These are phyloP conservation scores for Naganishia friedmannii DNA, from an alignment of 768 basidiomycete species.

Conservation along the genomic window DNA sequence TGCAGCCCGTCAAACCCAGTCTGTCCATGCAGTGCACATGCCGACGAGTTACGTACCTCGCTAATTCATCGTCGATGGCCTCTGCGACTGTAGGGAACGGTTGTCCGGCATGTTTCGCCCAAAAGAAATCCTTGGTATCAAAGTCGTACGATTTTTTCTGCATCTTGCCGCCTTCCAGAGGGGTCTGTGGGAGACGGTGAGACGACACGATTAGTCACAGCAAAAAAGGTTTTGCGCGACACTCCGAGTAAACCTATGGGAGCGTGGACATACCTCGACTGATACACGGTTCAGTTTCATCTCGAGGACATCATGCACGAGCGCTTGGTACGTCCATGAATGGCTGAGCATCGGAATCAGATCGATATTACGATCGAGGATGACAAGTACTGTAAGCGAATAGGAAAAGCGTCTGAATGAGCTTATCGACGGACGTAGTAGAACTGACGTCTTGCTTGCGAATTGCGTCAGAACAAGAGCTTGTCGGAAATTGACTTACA, in stretches of 20 bases:
- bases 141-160: constrained; percentile 82
- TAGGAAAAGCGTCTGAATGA: too few species aligned
- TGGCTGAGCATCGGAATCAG: constrained; percentile 89
- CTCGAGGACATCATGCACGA: constrained; percentile 94
- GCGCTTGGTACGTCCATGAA: constrained; percentile 98
- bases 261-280: constrained; percentile 58
- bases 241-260: too few species aligned
- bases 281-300: constrained; percentile 95
- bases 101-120: constrained; percentile 91
- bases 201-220: too few species aligned
- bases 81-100: constrained; percentile 99
- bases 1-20: neutral
- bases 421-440: too few species aligned
- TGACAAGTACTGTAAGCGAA: constrained; percentile 69
- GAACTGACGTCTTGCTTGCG: too few species aligned
- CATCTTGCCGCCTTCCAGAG: constrained; percentile 57
- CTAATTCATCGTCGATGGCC: constrained; percentile 84
- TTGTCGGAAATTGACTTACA: constrained; percentile 55
- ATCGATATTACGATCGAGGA: constrained; percentile 92
- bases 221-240: neutral
- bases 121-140: constrained; percentile 98
- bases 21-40: neutral
- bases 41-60: constrained; percentile 63
- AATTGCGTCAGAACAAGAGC: neutral
- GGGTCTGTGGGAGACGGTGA: neutral